Evolutionary conservation across 805 yeast species (phyloP).

Genomic region (Blastobotrys terrestris): DNA sequence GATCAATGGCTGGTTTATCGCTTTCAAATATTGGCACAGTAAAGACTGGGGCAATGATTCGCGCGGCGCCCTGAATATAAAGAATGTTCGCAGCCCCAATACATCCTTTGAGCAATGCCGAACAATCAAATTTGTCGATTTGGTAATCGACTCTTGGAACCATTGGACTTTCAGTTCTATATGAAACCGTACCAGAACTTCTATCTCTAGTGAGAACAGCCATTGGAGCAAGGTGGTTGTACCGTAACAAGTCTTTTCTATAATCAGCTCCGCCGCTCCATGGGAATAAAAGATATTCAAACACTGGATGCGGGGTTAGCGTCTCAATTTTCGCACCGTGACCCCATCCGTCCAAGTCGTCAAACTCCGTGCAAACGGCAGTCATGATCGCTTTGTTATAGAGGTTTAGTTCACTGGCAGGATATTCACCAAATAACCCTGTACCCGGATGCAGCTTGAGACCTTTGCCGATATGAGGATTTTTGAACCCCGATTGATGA

Average conservation of each 20-base stretch:
- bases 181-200: constrained; percentile 36
- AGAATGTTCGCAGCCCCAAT: constrained; percentile 39
- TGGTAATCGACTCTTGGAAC: constrained; percentile 35
- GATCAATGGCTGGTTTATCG: constrained; percentile 26
- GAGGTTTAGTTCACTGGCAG: constrained; percentile 35
- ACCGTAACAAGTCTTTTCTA: constrained; percentile 33
- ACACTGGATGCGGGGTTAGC: constrained; percentile 39
- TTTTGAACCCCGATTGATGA: constrained; percentile 43
- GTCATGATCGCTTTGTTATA: constrained; percentile 44
- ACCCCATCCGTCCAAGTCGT: constrained; percentile 45
- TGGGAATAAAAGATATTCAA: constrained; percentile 38
- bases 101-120: constrained; percentile 35
- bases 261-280: constrained; percentile 35
- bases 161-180: constrained; percentile 33
- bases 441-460: constrained; percentile 48
- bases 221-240: constrained; percentile 35
- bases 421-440: constrained; percentile 37
- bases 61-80: constrained; percentile 44
- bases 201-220: constrained; percentile 44
- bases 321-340: constrained; percentile 52
- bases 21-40: constrained; percentile 36
- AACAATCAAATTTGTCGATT: constrained; percentile 37
- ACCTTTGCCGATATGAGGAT: constrained; percentile 45
- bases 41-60: constrained; percentile 35
- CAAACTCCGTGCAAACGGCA: constrained; percentile 40